Evolutionary conservation across 305 asterid species (phyloP).

Genomic region (Fraxinus sp.): DNA sequence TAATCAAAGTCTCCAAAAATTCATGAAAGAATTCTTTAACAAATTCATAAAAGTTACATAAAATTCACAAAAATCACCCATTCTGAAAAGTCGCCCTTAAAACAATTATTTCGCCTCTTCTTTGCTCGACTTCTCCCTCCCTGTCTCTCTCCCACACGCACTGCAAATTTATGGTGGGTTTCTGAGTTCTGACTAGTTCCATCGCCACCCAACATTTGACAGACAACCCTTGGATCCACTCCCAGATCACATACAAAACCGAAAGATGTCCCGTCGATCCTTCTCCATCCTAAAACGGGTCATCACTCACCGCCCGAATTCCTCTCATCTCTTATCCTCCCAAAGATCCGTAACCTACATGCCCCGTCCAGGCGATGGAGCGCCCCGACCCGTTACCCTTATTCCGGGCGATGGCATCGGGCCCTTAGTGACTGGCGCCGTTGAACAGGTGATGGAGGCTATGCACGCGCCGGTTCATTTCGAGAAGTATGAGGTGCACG

Average conservation of each 20-base stretch:
- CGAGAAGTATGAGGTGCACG: constrained; percentile 75
- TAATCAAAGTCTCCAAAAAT: no score
- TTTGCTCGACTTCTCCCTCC: background rate
- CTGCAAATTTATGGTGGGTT: background rate
- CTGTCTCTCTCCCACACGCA: background rate
- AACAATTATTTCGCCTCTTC: background rate
- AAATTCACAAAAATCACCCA: no score
- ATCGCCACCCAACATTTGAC: background rate
- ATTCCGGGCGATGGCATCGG: constrained; percentile 95
- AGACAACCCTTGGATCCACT: background rate
- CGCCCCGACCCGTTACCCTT: constrained; percentile 78
- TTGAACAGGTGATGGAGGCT: constrained; percentile 92
- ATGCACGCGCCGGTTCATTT: constrained; percentile 93
- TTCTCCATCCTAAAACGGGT: constrained; percentile 48
- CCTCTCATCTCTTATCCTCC: constrained; percentile 25
- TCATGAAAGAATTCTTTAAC: no score
- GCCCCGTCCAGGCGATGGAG: constrained; percentile 94
- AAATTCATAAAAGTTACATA: no score
- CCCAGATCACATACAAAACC: background rate
- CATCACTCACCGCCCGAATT: background rate
- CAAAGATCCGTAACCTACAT: constrained; percentile 71
- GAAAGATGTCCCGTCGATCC: constrained; percentile 54
- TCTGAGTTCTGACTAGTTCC: background rate
- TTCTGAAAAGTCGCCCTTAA: no score
- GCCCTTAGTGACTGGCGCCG: constrained; percentile 88